Evolutionary conservation across 1,284 basidiomycete genomes (phyloP).

Genomic region (Microbotryum silenes-acaulis): DNA sequence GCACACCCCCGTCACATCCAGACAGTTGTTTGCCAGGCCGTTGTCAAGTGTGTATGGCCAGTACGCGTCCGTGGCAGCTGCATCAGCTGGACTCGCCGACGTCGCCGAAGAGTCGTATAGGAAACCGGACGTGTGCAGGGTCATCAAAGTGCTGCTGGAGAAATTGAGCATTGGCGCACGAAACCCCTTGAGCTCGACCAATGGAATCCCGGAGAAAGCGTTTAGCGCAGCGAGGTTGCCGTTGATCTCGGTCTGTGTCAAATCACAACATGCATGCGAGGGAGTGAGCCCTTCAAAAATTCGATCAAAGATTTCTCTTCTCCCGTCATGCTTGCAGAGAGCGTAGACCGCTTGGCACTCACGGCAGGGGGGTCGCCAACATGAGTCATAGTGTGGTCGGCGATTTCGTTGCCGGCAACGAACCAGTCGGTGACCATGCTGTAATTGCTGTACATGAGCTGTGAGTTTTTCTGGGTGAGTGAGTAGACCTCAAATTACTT

Average conservation of each 20-base stretch:
- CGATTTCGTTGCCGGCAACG: conserved; percentile 75
- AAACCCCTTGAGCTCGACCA: conserved; percentile 63
- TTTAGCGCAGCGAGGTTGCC: conserved; percentile 74
- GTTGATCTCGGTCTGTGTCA: conserved; percentile 54
- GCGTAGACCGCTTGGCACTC: conserved; percentile 35
- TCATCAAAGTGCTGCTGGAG: conserved; percentile 40
- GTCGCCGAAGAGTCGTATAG: conserved; percentile 61
- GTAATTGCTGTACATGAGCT: not conserved
- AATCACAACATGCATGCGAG: not conserved
- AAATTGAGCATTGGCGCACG: conserved; percentile 70
- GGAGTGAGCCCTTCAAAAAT: not conserved
- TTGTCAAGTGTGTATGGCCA: conserved; percentile 45
- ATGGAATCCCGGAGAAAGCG: conserved; percentile 65
- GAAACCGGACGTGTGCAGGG: conserved; percentile 23
- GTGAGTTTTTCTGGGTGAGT: not conserved
- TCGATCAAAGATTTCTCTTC: too few species aligned
- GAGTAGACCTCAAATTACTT: not conserved
- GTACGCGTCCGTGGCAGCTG: conserved; percentile 58
- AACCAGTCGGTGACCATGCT: conserved; percentile 20
- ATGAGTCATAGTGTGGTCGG: conserved; percentile 75
- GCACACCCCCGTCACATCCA: conserved; percentile 53
- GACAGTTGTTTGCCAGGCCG: conserved; percentile 65
- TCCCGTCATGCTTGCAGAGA: not conserved
- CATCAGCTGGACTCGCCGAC: conserved; percentile 61
- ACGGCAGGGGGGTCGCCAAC: conserved; percentile 51